phyloP scores from a whole-genome alignment of 2,329 filamentous ascomycete genomes.

The Periconia macrospinosa region DNA sequence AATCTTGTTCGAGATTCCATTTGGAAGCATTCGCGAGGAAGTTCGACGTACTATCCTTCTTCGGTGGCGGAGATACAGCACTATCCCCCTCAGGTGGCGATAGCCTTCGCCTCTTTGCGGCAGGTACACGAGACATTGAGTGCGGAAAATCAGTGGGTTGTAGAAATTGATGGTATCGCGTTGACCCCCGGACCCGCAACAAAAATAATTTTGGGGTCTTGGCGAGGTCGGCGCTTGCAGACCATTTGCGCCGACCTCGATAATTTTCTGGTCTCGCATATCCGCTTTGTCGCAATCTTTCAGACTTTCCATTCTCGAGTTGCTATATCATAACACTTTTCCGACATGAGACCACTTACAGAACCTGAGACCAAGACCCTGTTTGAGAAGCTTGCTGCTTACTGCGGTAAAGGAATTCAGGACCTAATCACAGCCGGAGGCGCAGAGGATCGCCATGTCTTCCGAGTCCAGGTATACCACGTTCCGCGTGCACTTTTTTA shows the following conservation, averaged over 20 bases:
- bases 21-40: conserved; percentile 75
- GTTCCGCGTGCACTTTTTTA: not conserved
- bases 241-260: conserved; percentile 21
- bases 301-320: conserved; percentile 6
- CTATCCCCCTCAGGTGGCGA: conserved; percentile 40
- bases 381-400: conserved; percentile 91
- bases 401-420: conserved; percentile 84
- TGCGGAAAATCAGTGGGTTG: conserved; percentile 1
- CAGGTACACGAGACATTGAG: conserved; percentile 37
- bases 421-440: conserved; percentile 59
- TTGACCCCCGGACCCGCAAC: not conserved
- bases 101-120: conserved; percentile 41
- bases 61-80: conserved; percentile 15
- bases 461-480: conserved; percentile 53
- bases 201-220: conserved; percentile 26
- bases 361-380: conserved; percentile 78
- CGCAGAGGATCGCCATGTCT: conserved; percentile 44
- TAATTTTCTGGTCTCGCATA: conserved; percentile 15
- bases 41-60: conserved; percentile 43
- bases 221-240: conserved; percentile 16
- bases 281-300: conserved; percentile 1
- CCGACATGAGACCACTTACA: conserved; percentile 75
- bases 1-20: conserved; percentile 92
- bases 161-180: conserved; percentile 7
- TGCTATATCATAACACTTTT: conserved; percentile 24